Evolutionary conservation across 2,329 filamentous ascomycete genomes (phyloP).

Genomic region (Talaromyces sp.): DNA sequence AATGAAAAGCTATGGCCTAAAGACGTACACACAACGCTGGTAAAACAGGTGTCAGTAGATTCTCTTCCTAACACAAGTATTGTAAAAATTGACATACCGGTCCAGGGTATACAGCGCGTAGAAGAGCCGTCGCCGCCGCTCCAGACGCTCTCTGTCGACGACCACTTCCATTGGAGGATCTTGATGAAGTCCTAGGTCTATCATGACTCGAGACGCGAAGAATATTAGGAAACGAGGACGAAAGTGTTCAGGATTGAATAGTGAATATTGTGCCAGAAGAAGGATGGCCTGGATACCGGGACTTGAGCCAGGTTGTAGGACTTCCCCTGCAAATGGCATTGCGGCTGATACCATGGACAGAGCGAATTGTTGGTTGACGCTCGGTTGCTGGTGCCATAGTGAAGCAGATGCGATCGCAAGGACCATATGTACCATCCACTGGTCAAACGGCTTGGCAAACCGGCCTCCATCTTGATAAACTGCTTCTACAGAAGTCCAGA

Average conservation of each 20-base stretch:
- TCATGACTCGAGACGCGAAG: constrained; percentile 78
- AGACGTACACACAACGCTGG: constrained; percentile 80
- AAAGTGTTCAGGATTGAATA: constrained; percentile 85
- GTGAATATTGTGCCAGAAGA: constrained; percentile 81
- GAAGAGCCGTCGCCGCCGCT: constrained; percentile 78
- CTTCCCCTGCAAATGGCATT: constrained; percentile 73
- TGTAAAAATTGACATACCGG: constrained; percentile 52
- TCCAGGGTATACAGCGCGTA: constrained; percentile 90
- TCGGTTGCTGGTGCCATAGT: constrained; percentile 64
- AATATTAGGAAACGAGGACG: constrained; percentile 93
- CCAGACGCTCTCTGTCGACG: constrained; percentile 66
- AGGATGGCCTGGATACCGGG: constrained; percentile 83
- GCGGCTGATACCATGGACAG: constrained; percentile 62
- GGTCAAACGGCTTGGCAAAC: constrained; percentile 64
- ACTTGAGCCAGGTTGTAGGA: constrained; percentile 79
- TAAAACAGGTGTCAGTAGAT: constrained; percentile 24
- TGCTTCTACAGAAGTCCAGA: constrained; percentile 75
- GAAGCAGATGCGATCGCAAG: constrained; percentile 76
- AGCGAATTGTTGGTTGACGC: constrained; percentile 62
- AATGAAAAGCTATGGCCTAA: constrained; percentile 91
- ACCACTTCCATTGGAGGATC: constrained; percentile 72
- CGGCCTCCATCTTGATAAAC: constrained; percentile 70
- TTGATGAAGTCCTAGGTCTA: constrained; percentile 90
- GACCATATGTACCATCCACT: constrained; percentile 86
- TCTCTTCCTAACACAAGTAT: not conserved